Evolutionary conservation across 2,329 filamentous ascomycete genomes (phyloP), one percentile per base, ranked within the genome.

Genomic region (Gnomoniopsis smithogilvyi): DNA sequence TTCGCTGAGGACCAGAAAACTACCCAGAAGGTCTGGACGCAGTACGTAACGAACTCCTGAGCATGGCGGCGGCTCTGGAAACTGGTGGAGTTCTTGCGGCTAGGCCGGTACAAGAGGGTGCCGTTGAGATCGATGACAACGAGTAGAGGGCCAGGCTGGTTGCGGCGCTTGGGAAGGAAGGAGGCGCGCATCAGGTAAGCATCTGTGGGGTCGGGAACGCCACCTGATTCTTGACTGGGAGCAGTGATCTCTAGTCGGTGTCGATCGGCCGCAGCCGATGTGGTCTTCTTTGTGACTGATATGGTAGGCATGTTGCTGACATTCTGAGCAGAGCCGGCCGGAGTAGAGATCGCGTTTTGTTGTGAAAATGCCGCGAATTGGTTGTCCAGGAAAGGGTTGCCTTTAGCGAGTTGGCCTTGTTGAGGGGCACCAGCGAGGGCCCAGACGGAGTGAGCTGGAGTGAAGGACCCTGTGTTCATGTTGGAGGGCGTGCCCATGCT

Each of bases 81-180:
- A 46, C 72, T 70, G 11, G 77, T 80, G 3, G 80, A 77, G 1
- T 74, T 67, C 26, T 70, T 70, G 49, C 78, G 77, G 54, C 78
- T 78, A 10, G 86, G 87, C 6, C 95, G 89, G 74, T 84, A 81
- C 38, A 98, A 82, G 1, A 99, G 80, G 0, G 94, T 97, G 63
- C 95, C 95, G 72, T 98, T 99, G 41, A 99, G 83, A 74, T 99
- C 95, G 62, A 98, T 84, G 50, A 98, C 84, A 53, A 99, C 79
- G 22, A 99, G 85, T 36, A 96, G 81, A 17, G 82, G 83, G 45
- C 84, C 84, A 1, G 87, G 82, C 1, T 71, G 53, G 0, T 72
- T 43, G 3, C 82, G 72, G 17, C 64, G 64, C 30, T 70, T 66
- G 0, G 84, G 78, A 0, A 74, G 66, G 15, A 74, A 65, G 4